A percentile compares a stretch with the other conserved stretches of the same genome.
Conservation (phyloP, 768 basidiomycete species). For the Russula sp. region DNA sequence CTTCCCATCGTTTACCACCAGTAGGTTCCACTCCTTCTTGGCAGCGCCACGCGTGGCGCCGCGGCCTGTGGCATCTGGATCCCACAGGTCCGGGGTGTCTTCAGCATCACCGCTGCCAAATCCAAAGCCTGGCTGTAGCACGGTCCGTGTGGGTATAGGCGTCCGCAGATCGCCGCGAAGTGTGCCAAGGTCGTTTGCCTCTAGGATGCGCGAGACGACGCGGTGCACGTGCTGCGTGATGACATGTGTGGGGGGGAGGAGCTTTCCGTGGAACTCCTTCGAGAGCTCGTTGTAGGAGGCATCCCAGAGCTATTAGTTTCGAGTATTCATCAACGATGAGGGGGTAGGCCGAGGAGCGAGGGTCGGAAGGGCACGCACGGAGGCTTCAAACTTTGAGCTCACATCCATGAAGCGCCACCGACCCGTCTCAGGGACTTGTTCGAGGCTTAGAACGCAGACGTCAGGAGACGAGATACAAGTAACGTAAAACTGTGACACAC, state of each 20-base stretch:
- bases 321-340: not conserved
- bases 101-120: not conserved
- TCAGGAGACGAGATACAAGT: not conserved
- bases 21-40: constrained; percentile 52
- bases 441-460: constrained; percentile 47
- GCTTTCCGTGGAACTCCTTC: constrained; percentile 43
- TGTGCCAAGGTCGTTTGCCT: constrained; percentile 64
- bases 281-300: constrained; percentile 40
- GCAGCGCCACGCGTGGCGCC: not conserved
- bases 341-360: not conserved
- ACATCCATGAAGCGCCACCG: constrained; percentile 87
- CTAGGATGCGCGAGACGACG: constrained; percentile 63
- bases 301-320: constrained; percentile 38
- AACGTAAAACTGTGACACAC: constrained; percentile 25
- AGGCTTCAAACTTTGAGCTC: constrained; percentile 48
- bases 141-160: constrained; percentile 23
- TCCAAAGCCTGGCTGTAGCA: constrained; percentile 26
- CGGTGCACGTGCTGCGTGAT: constrained; percentile 60
- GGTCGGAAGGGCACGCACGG: constrained; percentile 33
- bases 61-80: constrained; percentile 26
- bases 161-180: constrained; percentile 35
- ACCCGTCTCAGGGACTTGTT: constrained; percentile 81
- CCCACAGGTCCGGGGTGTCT: constrained; percentile 17
- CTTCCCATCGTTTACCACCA: constrained; percentile 69
- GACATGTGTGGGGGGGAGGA: constrained; percentile 65